Percentiles rank a stretch among this genome's conserved stretches.
Conservation (phyloP, 169 alveolate species). For the Plasmodium sp. region DNA sequence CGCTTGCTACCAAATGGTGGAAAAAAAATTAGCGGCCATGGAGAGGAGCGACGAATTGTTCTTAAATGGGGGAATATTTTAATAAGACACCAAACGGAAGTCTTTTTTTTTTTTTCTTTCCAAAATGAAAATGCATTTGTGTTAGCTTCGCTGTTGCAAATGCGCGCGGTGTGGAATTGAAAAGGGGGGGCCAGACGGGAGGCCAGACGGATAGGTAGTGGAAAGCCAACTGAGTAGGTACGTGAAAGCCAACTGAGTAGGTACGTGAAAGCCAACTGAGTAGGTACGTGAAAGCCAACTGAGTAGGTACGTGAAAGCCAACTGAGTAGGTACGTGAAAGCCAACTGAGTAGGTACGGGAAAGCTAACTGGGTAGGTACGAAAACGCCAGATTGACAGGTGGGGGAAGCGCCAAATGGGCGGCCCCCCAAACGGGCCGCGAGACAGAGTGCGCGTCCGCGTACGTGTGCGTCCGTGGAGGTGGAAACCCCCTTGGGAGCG, state of each 20-base stretch:
- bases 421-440: background rate
- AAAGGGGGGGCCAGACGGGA: background rate
- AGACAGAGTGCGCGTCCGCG: background rate
- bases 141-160: background rate
- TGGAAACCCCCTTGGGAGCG: background rate
- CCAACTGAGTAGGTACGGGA: background rate
- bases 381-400: no score
- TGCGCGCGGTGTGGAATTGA: background rate
- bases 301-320: background rate
- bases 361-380: background rate
- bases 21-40: background rate
- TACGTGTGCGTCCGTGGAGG: background rate
- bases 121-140: background rate
- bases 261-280: background rate
- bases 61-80: background rate
- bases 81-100: background rate
- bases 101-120: background rate
- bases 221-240: background rate
- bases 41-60: background rate
- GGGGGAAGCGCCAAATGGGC: background rate
- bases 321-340: background rate
- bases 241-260: background rate
- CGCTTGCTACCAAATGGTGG: background rate
- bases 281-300: background rate
- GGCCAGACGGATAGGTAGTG: background rate